Base-by-base conservation (phyloP, 495 filamentous ascomycete species). In the Terfezia boudieri region DNA sequence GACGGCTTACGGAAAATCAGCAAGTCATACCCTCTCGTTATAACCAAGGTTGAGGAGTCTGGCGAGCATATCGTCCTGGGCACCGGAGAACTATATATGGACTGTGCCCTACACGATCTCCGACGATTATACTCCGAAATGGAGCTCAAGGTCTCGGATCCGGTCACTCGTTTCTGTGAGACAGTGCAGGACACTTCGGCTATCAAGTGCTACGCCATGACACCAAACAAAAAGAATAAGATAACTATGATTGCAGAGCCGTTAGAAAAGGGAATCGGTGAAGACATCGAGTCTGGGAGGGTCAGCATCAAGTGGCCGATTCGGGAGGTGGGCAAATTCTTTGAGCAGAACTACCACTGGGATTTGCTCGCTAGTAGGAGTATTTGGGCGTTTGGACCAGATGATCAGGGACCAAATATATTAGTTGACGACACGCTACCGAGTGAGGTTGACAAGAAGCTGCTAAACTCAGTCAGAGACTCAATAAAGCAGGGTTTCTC, bases 141-240 rank as follows among this genome's bases (percentile, higher is more conserved):
- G 90, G 92, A 98, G 63, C 78, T 96, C 68, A 94, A 94, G 69
- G 86, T 98, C 50, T 98, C 90, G 9, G 90, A 98, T 63, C 90
- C 90, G 6, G 92, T 96, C 17, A 95, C 92, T 23, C 78, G 90
- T 35, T 98, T 98, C 73, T 92, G 86, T 68, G 90, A 98, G 70
- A 98, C 90, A 3, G 86, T 94, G n/a, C 86, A 92, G 51, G 92
- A 96, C 65, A 92, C 86, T 52, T 93, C 85, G 17, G 87, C 89
- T 32, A 94, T 93, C 56, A 95, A 95, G 72, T 96, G 90, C 67
- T 96, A 94, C 67, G 88, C 90, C 10, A 76, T 93, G 59, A 98
- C 90, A 4, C 90, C 90, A 8, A 98, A 98, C 69, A 96, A 98
- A 66, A 94, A 94, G 70, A 98, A 96, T 70, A 95, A 94, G 67